Evolutionary conservation across 2,329 filamentous ascomycete species (phyloP).

Genomic region (Stachybotrys echinatus): DNA sequence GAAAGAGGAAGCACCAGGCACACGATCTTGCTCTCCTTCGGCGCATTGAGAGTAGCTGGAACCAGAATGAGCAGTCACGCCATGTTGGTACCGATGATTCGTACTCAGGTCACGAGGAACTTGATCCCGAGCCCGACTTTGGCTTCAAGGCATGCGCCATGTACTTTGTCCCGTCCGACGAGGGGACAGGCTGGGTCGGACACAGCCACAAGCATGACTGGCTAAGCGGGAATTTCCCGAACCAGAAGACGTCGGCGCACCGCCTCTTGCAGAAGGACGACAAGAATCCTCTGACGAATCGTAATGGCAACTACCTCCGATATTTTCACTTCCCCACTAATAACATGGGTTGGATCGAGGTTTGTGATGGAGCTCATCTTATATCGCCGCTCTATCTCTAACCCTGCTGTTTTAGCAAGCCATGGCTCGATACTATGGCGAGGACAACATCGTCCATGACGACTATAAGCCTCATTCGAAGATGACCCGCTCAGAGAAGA

Average conservation of each 20-base stretch:
- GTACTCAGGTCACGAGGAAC: background rate
- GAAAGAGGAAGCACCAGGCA: background rate
- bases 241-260: background rate
- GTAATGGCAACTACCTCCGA: background rate
- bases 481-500: constrained; percentile 12
- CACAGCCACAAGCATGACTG: background rate
- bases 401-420: constrained; percentile 17
- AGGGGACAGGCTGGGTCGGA: background rate
- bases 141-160: background rate
- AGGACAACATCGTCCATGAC: constrained; percentile 9
- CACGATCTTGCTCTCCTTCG: background rate
- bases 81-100: background rate
- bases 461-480: background rate
- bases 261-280: background rate
- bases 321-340: constrained; percentile 27
- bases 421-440: constrained; percentile 21
- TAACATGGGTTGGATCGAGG: constrained; percentile 20
- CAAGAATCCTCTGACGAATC: background rate
- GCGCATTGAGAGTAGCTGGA: background rate
- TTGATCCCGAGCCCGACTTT: background rate
- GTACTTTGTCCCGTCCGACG: background rate
- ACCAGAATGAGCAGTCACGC: background rate
- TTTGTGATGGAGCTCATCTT: too few species aligned
- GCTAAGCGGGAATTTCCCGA: background rate
- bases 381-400: too few species aligned